Evolutionary conservation across 192 early-diverging fungal species (phyloP).

Genomic region (Umbelopsis sp.): DNA sequence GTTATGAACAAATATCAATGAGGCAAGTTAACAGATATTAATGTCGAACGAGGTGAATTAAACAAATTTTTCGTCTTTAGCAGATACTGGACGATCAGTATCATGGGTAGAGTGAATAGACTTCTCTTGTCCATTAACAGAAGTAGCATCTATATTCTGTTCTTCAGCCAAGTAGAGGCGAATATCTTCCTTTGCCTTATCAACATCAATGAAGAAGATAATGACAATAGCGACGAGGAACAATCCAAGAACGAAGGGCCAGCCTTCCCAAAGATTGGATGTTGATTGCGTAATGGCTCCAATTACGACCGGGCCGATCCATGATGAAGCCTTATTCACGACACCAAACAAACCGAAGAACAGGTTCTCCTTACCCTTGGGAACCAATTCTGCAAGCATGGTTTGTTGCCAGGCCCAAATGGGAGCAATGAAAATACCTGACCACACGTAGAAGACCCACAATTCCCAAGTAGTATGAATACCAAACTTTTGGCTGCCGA

Average conservation of each 20-base stretch:
- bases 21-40: background rate
- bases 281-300: conserved; percentile 60
- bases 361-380: conserved; percentile 66
- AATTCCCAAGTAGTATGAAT: conserved; percentile 57
- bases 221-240: conserved; percentile 56
- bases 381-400: conserved; percentile 65
- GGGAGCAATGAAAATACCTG: conserved; percentile 67
- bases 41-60: background rate
- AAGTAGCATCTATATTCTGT: background rate
- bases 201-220: conserved; percentile 57
- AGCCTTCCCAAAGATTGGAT: conserved; percentile 57
- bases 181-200: conserved; percentile 58
- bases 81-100: background rate
- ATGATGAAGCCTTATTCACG: conserved; percentile 72
- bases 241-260: conserved; percentile 55
- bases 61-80: background rate
- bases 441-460: conserved; percentile 58
- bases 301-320: conserved; percentile 75
- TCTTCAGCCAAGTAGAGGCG: conserved; percentile 37
- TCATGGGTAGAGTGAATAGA: background rate
- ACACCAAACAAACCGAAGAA: conserved; percentile 75
- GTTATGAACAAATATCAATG: background rate
- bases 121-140: background rate
- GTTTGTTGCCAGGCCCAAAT: conserved; percentile 60
- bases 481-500: conserved; percentile 56